A percentile compares a stretch with the other conserved stretches of the same genome.
phyloP scores from a whole-genome alignment of 1,284 basidiomycete genomes.

The Ganoderma leucocontextum region DNA sequence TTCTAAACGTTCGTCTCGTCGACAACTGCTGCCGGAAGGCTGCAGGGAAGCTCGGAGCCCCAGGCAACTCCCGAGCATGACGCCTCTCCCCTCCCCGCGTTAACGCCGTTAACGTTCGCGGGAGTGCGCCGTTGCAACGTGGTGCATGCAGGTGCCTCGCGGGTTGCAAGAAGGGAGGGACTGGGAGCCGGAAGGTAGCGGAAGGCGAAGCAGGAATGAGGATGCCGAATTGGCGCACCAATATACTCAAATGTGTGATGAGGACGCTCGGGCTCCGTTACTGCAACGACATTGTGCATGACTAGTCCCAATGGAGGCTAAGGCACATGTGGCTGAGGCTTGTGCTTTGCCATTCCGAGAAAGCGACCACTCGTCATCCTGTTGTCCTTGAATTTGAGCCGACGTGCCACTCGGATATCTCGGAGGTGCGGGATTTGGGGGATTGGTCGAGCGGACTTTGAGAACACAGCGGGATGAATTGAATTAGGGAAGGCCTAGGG shows the following conservation, averaged over 20 bases:
- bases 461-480: background rate
- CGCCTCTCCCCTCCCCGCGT: background rate
- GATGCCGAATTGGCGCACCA: slow-evolving; percentile 5
- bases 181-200: background rate
- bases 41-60: background rate
- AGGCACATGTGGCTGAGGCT: background rate
- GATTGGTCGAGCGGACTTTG: slow-evolving; percentile 1
- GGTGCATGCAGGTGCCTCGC: slow-evolving; percentile 18
- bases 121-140: background rate
- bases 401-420: slow-evolving; percentile 5
- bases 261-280: slow-evolving; percentile 14
- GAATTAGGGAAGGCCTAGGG: background rate
- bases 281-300: slow-evolving; percentile 21
- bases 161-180: slow-evolving; percentile 13
- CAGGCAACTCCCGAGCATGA: background rate
- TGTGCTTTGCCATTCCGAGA: background rate
- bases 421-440: background rate
- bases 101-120: slow-evolving; percentile 9
- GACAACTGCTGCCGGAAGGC: background rate
- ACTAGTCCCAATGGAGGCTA: slow-evolving; percentile 13
- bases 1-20: background rate
- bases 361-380: background rate
- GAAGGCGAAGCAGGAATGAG: slow-evolving; percentile 2
- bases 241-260: slow-evolving; percentile 26
- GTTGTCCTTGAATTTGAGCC: background rate